Conservation (phyloP, 169 alveolate species). For the Eimeria maxima region DNA sequence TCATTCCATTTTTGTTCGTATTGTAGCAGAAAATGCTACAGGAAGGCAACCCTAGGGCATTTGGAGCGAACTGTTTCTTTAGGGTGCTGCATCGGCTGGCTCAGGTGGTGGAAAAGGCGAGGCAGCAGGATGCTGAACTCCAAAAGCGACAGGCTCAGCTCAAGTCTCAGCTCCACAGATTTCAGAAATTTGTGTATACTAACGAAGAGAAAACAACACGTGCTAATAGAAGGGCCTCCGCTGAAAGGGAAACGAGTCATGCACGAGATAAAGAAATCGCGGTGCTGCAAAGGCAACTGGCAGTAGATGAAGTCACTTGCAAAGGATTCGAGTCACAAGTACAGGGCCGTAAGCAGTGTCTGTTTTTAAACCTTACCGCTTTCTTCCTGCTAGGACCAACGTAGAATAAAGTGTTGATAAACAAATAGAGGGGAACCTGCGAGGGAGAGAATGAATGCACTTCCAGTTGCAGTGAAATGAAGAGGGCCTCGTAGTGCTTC, state of each 20-base stretch:
- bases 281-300: slow-evolving; percentile 33
- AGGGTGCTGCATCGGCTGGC: neutral
- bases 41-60: neutral
- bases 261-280: slow-evolving; percentile 23
- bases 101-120: slow-evolving; percentile 53
- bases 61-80: neutral
- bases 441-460: no score
- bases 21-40: neutral
- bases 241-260: slow-evolving; percentile 29
- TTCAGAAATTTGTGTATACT: slow-evolving; percentile 55
- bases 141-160: slow-evolving; percentile 68
- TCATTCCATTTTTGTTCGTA: neutral
- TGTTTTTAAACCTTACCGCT: neutral
- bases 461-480: neutral
- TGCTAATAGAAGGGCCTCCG: slow-evolving; percentile 34
- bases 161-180: slow-evolving; percentile 50
- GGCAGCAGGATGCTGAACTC: slow-evolving; percentile 54
- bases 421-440: no score
- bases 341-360: neutral
- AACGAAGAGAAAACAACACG: slow-evolving; percentile 48
- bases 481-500: neutral
- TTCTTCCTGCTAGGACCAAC: neutral
- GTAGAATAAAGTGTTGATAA: neutral
- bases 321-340: slow-evolving; percentile 10
- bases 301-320: slow-evolving; percentile 40